Conservation (phyloP, 2,329 filamentous ascomycete species). For the Paraphaeosphaeria sporulosa region DNA sequence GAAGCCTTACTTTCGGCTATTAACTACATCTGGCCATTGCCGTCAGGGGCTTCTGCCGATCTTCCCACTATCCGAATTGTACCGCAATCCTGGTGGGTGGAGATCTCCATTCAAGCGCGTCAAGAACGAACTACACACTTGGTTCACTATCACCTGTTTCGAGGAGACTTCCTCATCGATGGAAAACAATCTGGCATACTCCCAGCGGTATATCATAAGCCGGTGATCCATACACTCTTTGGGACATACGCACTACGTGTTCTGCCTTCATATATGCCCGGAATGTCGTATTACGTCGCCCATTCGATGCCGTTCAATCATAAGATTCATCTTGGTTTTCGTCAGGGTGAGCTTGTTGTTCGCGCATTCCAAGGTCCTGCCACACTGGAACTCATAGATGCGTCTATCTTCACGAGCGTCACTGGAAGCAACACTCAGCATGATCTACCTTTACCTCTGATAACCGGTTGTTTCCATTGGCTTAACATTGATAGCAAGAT, state of each 20-base stretch:
- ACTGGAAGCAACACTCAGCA: slow-evolving; percentile 36
- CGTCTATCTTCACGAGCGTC: background rate
- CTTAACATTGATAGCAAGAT: slow-evolving; percentile 56
- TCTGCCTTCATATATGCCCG: slow-evolving; percentile 59
- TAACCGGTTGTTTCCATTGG: slow-evolving; percentile 67
- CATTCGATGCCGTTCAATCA: slow-evolving; percentile 46
- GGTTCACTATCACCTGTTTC: slow-evolving; percentile 56
- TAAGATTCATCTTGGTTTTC: slow-evolving; percentile 64
- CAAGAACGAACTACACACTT: slow-evolving; percentile 42
- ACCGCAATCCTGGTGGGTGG: slow-evolving; percentile 44
- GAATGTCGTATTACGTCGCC: slow-evolving; percentile 60
- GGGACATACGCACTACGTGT: slow-evolving; percentile 60
- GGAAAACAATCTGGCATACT: slow-evolving; percentile 61
- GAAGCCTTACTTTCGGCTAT: slow-evolving; percentile 48
- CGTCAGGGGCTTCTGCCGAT: slow-evolving; percentile 22
- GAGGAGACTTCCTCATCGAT: slow-evolving; percentile 60
- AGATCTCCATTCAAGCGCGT: slow-evolving; percentile 32
- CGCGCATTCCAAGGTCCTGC: slow-evolving; percentile 42
- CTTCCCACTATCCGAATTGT: slow-evolving; percentile 15
- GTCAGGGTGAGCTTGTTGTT: slow-evolving; percentile 53
- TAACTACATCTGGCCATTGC: slow-evolving; percentile 53
- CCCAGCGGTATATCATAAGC: slow-evolving; percentile 59
- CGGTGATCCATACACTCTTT: slow-evolving; percentile 61
- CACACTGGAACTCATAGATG: slow-evolving; percentile 49
- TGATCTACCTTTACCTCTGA: slow-evolving; percentile 62